Percentiles rank a stretch among this genome's conserved stretches.
Evolutionary conservation across 2,329 filamentous ascomycete genomes (phyloP).

Genomic region (Fusarium nanum): DNA sequence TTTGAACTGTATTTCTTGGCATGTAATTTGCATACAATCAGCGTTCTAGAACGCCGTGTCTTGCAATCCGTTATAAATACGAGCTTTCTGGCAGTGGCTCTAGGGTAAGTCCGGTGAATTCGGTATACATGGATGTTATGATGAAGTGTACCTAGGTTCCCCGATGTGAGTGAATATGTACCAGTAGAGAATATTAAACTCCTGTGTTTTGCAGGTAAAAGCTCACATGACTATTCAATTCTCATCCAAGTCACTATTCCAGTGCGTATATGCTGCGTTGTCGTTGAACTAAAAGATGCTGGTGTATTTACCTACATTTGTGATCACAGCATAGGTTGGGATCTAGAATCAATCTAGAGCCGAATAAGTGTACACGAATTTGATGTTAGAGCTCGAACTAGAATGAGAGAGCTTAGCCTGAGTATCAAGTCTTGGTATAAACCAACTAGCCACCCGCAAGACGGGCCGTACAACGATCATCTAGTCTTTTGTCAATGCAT

Average conservation of each 20-base stretch:
- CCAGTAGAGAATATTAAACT: not conserved
- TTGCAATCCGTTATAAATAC: not conserved
- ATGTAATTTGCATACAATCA: no score
- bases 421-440: not conserved
- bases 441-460: constrained; percentile 2
- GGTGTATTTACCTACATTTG: no score
- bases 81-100: not conserved
- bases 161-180: not conserved
- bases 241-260: not conserved
- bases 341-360: not conserved
- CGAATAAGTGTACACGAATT: not conserved
- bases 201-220: not conserved
- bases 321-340: not conserved
- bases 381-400: not conserved
- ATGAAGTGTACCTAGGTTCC: not conserved
- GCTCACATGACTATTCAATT: not conserved
- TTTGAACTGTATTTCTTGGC: not conserved
- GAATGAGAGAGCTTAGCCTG: not conserved
- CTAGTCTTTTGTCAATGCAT: not conserved
- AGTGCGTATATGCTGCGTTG: not conserved
- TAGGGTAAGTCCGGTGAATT: not conserved
- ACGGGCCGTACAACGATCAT: not conserved
- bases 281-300: not conserved
- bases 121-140: not conserved
- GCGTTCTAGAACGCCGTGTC: not conserved